Evolutionary conservation across 2,329 filamentous ascomycete species (phyloP).

Genomic region (Aotearoamyces nothofagi): DNA sequence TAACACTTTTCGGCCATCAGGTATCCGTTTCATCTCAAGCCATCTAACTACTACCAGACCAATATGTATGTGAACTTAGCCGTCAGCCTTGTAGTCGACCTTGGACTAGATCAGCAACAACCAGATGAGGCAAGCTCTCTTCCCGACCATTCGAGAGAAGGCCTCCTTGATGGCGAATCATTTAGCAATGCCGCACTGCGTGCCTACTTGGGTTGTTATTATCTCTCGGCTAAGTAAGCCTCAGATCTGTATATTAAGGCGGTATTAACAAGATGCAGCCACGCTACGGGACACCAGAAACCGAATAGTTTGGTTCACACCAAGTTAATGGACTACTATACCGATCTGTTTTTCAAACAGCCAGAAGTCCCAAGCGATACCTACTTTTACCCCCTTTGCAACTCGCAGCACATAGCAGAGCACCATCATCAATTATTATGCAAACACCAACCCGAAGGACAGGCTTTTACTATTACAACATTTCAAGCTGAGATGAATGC

Average conservation of each 20-base stretch:
- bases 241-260: neutral
- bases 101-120: conserved; percentile 15
- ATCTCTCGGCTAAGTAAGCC: conserved; percentile 15
- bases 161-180: too few species aligned
- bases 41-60: conserved; percentile 14
- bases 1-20: conserved; percentile 6
- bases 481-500: too few species aligned
- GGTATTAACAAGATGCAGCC: too few species aligned
- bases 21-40: conserved; percentile 17
- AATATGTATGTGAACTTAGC: conserved; percentile 19
- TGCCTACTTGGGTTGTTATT: conserved; percentile 18
- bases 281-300: conserved; percentile 12
- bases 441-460: too few species aligned
- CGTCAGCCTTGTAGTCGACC: conserved; percentile 18
- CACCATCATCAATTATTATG: too few species aligned
- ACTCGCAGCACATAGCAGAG: too few species aligned
- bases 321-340: too few species aligned
- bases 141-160: too few species aligned
- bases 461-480: too few species aligned
- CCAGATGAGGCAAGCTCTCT: conserved; percentile 10
- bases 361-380: too few species aligned
- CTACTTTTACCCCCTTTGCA: too few species aligned
- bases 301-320: conserved; percentile 13
- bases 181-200: conserved; percentile 12
- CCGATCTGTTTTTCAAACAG: too few species aligned